phyloP scores from a whole-genome alignment of 345 rosid species.

The Eucalyptus coolabah region DNA sequence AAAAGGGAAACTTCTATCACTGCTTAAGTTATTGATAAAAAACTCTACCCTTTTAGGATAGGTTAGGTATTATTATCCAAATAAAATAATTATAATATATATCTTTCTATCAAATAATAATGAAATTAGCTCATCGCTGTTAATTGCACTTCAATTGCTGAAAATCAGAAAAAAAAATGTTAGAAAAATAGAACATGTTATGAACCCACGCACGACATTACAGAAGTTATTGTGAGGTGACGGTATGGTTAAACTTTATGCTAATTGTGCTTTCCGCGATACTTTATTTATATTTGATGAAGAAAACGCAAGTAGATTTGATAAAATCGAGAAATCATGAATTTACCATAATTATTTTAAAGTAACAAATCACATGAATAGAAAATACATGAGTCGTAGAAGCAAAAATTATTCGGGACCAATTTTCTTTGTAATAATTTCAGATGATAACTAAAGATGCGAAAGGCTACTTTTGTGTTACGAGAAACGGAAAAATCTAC shows the following conservation, averaged over 20 bases:
- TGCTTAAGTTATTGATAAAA: not conserved
- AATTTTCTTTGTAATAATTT: not conserved
- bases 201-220: not conserved
- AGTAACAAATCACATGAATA: not conserved
- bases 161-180: not conserved
- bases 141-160: not conserved
- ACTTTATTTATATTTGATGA: not conserved
- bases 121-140: not conserved
- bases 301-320: not conserved
- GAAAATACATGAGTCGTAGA: not conserved
- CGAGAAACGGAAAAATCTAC: not conserved
- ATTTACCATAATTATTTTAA: too few relatives aligned
- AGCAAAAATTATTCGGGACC: not conserved
- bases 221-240: not conserved
- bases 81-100: not conserved
- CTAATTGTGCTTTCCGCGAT: not conserved
- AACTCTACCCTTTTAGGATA: not conserved
- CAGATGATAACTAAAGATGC: not conserved
- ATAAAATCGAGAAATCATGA: not conserved
- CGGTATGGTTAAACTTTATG: not conserved
- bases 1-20: not conserved
- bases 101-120: not conserved
- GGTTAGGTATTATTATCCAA: not conserved
- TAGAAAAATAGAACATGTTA: not conserved
- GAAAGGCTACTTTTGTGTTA: not conserved